Conservation (phyloP, 2,329 filamentous ascomycete species). For the Beauveria sp. region DNA sequence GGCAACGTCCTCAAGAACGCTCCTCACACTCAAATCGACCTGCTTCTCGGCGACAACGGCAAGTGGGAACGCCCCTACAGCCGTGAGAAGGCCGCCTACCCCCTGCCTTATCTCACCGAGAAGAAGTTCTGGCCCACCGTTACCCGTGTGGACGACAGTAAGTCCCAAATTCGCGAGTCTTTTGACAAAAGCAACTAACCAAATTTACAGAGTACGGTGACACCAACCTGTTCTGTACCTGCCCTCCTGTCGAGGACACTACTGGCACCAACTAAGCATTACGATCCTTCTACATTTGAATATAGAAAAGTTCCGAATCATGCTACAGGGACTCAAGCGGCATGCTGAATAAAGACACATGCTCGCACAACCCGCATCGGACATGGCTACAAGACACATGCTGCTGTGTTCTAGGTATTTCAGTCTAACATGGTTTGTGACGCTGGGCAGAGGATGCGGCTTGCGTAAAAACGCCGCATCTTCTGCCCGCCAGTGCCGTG, state of each 20-base stretch:
- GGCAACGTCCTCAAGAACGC: constrained; percentile 84
- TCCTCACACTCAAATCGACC: constrained; percentile 76
- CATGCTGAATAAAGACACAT: constrained; percentile 14
- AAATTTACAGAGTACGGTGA: constrained; percentile 67
- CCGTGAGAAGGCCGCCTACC: constrained; percentile 79
- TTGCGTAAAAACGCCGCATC: neutral
- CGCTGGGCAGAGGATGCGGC: neutral
- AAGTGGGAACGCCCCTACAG: constrained; percentile 79
- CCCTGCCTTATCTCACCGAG: constrained; percentile 71
- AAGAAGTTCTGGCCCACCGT: constrained; percentile 98
- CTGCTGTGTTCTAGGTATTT: neutral
- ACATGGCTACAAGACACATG: constrained; percentile 2
- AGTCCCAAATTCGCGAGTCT: constrained; percentile 27
- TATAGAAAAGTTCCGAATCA: constrained; percentile 11
- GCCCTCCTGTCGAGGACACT: constrained; percentile 69
- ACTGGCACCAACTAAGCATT: constrained; percentile 22
- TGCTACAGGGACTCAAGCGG: constrained; percentile 6
- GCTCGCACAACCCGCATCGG: constrained; percentile 3
- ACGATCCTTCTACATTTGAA: constrained; percentile 5
- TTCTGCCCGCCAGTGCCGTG: neutral
- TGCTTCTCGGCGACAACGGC: constrained; percentile 51
- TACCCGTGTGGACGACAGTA: constrained; percentile 79
- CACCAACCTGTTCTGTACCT: constrained; percentile 90
- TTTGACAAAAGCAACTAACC: neutral
- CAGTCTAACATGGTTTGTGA: constrained; percentile 5